Evolutionary conservation across 768 basidiomycete genomes (phyloP).

Genomic region (Goffeauzyma gilvescens): DNA sequence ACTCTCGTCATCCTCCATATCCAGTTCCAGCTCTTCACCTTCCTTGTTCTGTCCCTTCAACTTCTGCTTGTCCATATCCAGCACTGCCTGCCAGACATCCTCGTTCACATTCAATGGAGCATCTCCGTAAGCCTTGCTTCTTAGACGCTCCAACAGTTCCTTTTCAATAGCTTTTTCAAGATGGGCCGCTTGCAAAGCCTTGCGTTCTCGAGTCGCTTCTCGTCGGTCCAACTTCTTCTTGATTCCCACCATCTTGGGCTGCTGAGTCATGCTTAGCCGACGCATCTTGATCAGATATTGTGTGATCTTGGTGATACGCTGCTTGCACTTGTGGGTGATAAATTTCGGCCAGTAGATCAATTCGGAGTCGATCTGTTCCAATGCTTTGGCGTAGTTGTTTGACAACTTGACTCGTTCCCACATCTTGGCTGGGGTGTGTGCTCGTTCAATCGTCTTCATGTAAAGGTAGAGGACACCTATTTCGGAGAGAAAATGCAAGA

Average conservation of each 20-base stretch:
- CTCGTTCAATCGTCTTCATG: constrained; percentile 92
- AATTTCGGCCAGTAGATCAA: constrained; percentile 98
- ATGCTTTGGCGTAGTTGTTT: constrained; percentile 81
- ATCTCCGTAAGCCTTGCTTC: constrained; percentile 92
- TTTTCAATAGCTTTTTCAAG: constrained; percentile 89
- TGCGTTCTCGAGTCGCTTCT: constrained; percentile 78
- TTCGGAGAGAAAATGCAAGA: not conserved
- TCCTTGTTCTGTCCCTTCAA: constrained; percentile 28
- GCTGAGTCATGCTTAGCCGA: constrained; percentile 61
- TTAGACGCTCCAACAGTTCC: constrained; percentile 84
- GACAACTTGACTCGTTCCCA: constrained; percentile 90
- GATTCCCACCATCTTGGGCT: constrained; percentile 84
- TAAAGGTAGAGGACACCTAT: constrained; percentile 74
- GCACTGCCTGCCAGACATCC: constrained; percentile 76
- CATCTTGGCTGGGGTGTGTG: constrained; percentile 89
- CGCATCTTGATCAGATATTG: constrained; percentile 99
- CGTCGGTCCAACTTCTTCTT: constrained; percentile 94
- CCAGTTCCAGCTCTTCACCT: constrained; percentile 34
- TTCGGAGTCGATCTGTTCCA: constrained; percentile 89
- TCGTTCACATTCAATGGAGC: constrained; percentile 96
- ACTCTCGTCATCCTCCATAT: constrained; percentile 35
- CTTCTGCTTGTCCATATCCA: constrained; percentile 48
- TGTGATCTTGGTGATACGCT: constrained; percentile 93
- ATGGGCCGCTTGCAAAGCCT: constrained; percentile 86
- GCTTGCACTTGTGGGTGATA: constrained; percentile 95